Percentiles rank a stretch among this genome's conserved stretches.
These are phyloP conservation scores for Globisporangium paroecandrum DNA, from an alignment of 352 stramenopile genomes.

Conservation along the genomic window DNA sequence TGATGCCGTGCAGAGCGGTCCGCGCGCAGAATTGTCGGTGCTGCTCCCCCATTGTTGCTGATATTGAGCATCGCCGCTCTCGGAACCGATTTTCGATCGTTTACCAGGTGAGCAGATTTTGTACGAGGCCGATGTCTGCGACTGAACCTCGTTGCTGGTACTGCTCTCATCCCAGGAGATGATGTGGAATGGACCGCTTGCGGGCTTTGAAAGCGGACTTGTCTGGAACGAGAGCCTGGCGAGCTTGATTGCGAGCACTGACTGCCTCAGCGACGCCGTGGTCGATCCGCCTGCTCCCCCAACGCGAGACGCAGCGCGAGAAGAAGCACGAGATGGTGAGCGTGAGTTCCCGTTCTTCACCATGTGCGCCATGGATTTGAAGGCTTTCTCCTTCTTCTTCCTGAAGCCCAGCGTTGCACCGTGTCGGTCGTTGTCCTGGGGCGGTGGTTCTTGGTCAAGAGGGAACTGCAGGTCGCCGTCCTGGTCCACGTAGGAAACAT, in stretches of 20 bases:
- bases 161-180: constrained; percentile 11
- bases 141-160: background rate
- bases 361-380: constrained; percentile 14
- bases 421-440: constrained; percentile 7
- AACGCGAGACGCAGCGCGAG: constrained; percentile 29
- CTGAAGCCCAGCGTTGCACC: constrained; percentile 6
- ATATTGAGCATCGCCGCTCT: background rate
- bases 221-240: constrained; percentile 25
- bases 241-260: constrained; percentile 28
- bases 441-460: constrained; percentile 6
- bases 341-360: constrained; percentile 18
- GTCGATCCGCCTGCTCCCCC: constrained; percentile 23
- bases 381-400: constrained; percentile 9
- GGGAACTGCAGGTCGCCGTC: constrained; percentile 10
- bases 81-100: background rate
- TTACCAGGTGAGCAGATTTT: background rate
- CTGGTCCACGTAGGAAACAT: background rate
- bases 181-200: constrained; percentile 13
- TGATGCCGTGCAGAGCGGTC: constrained; percentile 12
- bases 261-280: constrained; percentile 19
- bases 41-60: constrained; percentile 6
- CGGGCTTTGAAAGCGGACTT: background rate
- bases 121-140: background rate
- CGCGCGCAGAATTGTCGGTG: background rate
- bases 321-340: constrained; percentile 30